Evolutionary conservation across 23 red algal genomes (phyloP), one percentile per base, ranked within the genome.

Genomic region (Agarophyton chilense): DNA sequence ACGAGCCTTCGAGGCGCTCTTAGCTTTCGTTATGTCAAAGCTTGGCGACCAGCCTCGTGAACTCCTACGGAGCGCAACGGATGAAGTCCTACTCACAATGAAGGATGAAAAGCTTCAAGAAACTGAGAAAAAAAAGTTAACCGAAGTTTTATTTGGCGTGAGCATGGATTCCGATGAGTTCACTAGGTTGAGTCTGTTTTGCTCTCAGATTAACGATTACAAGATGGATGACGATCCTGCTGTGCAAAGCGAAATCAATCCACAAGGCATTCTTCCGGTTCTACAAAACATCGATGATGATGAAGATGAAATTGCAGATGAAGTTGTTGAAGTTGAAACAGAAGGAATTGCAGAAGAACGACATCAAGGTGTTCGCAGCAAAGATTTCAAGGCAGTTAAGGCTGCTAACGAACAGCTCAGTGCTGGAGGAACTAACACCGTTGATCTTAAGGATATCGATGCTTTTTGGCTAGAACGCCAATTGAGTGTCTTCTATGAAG

Each of bases 21-120:
- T 98, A 26, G 78, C 77, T 0, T 93, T 94, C 52, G 74, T 98
- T 42, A 75, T 71, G 62, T 78, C 78, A 9, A 89, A 87, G 36
- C 60, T 98, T 43, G 95, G 95, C 26, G 95, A 98, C 79, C 82
- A 94, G 28, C 95, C 95, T 25, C 83, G 72, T 33, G 95, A 98
- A 72, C 65, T 98, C 17, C 70, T 98, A 25, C 52, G 82, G 13
- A 61, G 82, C 21, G 95, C 95, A 13, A 86, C 91, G 19, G 87
- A 85, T 81, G 95, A 98, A 52, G 72, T 86, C 1, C 58, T 98
- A 9, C 84, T 56, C 32, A 57, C 72, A 9, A 73, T 97, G 52
- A 91, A 92, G 51, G 76, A 88, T 19, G 60, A 84, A 28, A 53
- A 51, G 5, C 46, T 76, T 10, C 71, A 77, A 61, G 83, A 79